Base-by-base conservation (phyloP, 306 rosid genomes). In the Acacia acuminata region DNA sequence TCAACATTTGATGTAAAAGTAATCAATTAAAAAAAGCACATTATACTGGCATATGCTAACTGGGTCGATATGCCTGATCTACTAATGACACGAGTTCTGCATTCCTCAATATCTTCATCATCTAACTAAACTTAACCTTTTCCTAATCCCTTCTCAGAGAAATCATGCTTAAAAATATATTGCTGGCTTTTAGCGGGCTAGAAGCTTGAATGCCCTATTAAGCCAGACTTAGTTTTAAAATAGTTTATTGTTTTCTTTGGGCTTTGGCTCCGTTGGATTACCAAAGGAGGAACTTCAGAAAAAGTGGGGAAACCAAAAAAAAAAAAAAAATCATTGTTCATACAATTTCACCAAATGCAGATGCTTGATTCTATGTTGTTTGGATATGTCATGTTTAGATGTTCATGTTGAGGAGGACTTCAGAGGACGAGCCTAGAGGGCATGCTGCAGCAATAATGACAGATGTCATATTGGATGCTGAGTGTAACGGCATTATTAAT, bases 401-500 rank as follows among this genome's bases (percentile, higher is more conserved):
- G 58, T 87, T 87, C 84, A 87, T 84, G 90, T 82, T 87, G 77
- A 85, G 90, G 85, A 85, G 89, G 84, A 82, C 93, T 74, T 92
- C 93, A 73, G 97, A 92, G 45, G 90, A 90, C 34, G 94, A 92
- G 72, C 97, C 97, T 0, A 86, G 86, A 88, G 97, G 97, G 50
- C 90, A 88, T 50, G 93, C 94, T 24, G 84, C 93, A 76, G 91
- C 94, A 78, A 90, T 92, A 13, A 92, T 92, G 97, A 56, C 91
- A 5, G 97, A 92, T 27, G 94, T 90, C 22, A 80, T 92, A 80
- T 75, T 90, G 79, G 97, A 92, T 76, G 97, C 97, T 0, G 97
- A 92, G 86, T 83, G 88, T 78, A 84, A 89, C 81, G 94, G 97
- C 82, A 78, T 87, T 72, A 92, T 92, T 36, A 87, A 85, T 85